Percentiles rank a stretch among this genome's conserved stretches.
Evolutionary conservation across 495 filamentous ascomycete genomes (phyloP).

Genomic region (Pyrenula aspistea): DNA sequence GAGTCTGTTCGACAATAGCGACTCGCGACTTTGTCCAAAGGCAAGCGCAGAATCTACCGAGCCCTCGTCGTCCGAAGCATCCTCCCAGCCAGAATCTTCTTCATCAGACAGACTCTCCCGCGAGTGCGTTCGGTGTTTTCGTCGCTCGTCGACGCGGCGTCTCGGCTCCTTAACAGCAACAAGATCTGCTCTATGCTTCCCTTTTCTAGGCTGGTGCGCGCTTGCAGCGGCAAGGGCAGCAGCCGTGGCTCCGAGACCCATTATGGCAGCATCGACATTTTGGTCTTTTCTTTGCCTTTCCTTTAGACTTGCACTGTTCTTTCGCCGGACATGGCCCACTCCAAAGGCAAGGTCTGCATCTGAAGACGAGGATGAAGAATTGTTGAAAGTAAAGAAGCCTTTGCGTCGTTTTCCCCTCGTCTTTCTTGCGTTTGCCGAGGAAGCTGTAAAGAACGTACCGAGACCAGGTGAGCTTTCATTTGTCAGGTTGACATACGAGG

Average conservation of each 20-base stretch:
- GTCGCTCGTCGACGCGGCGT: neutral
- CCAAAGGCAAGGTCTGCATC: conserved; percentile 42
- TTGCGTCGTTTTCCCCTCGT: conserved; percentile 25
- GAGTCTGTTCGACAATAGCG: conserved; percentile 39
- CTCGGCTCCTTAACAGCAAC: conserved; percentile 28
- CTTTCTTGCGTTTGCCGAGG: conserved; percentile 35
- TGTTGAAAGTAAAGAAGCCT: conserved; percentile 50
- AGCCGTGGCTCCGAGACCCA: conserved; percentile 45
- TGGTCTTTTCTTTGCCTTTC: conserved; percentile 21
- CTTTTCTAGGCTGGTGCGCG: conserved; percentile 24
- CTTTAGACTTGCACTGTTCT: conserved; percentile 19
- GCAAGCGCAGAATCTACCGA: conserved; percentile 43
- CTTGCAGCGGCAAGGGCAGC: conserved; percentile 37
- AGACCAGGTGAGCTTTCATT: conserved; percentile 15
- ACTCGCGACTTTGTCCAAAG: conserved; percentile 39
- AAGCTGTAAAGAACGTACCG: conserved; percentile 36
- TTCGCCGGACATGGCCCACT: conserved; percentile 21
- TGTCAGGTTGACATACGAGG: conserved; percentile 4
- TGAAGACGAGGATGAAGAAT: conserved; percentile 47
- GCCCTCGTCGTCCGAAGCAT: conserved; percentile 41
- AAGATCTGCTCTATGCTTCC: conserved; percentile 15
- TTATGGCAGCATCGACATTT: conserved; percentile 40
- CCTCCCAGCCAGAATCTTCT: conserved; percentile 51
- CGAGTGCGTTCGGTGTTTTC: conserved; percentile 7
- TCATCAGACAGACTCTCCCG: conserved; percentile 17